Conservation (phyloP, 331 rosid species). For the Malus hybrid region DNA sequence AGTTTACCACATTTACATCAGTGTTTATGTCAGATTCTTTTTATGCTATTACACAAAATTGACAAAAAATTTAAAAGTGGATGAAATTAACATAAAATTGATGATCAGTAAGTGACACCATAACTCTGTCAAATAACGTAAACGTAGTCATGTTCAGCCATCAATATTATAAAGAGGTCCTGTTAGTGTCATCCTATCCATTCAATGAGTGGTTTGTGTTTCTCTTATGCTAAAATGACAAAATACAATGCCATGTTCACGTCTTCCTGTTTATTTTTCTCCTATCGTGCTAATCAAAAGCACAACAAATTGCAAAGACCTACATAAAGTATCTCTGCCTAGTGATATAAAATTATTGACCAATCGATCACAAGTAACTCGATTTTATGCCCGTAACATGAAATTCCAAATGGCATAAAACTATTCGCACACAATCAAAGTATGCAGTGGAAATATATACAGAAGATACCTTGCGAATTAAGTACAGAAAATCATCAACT, state of each 20-base stretch:
- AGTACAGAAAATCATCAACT: constrained; percentile 78
- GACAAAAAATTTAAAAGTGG: neutral
- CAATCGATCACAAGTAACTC: neutral
- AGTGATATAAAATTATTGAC: neutral
- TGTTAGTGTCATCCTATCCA: neutral
- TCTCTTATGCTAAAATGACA: neutral
- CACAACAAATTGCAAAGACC: neutral
- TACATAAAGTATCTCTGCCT: neutral
- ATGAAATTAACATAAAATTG: neutral
- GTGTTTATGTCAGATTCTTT: neutral
- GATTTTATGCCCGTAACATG: neutral
- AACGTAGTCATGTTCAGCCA: neutral
- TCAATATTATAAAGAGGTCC: neutral
- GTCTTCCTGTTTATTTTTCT: neutral
- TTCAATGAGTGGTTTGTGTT: neutral
- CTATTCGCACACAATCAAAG: neutral
- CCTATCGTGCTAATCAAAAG: neutral
- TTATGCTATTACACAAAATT: neutral
- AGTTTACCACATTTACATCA: neutral
- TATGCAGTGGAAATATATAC: neutral
- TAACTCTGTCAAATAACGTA: neutral
- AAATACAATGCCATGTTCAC: neutral
- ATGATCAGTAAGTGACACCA: neutral
- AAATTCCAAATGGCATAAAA: neutral
- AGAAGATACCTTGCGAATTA: constrained; percentile 77